Base-by-base conservation (phyloP, 2,329 filamentous ascomycete species). In the Pseudogymnoascus destructans region DNA sequence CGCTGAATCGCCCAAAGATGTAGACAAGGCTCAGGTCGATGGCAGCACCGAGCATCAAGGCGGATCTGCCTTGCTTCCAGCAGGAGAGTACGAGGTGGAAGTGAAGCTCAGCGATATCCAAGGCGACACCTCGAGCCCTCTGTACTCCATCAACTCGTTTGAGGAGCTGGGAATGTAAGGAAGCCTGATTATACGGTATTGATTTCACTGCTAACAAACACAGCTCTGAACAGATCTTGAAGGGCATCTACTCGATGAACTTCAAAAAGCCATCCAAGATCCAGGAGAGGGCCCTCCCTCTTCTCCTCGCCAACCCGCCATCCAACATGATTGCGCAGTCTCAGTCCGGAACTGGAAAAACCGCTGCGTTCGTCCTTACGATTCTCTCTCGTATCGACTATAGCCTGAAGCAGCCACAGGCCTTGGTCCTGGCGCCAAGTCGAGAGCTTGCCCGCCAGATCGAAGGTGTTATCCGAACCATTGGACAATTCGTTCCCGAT, bases 281-380 rank as follows among this genome's bases (percentile, higher is more conserved):
- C 64, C 93, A 98, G 75, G 93, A 95, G 72, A 89, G 86, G 66
- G 93, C 93, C 1, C 80, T 98, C 15, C 93, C 93, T 25, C 79
- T 98, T 58, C 86, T 98, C 68, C 80, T 98, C 63, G 76, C 80
- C 66, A 78, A 95, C 68, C 92, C 93, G n/a, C 86, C 92, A 0
- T 79, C 79, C 63, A 97, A 97, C 73, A 87, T 98, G 80, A 92
- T 98, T 68, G 93, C 91, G 3, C 93, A 98, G 73, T 98, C 93
- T n/a, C 93, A 98, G 72, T 98, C 93, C 1, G 93, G 93, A 66
- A 98, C 93, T 17, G 93, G 93, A 68, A 98, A 98, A 77, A 98
- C 93, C 0, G 93, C 91, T 17, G 93, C 93, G 19, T 98, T 98
- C 71, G 88, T 93, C 49, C 85, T 95, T 62, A 95, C 95, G 61